phyloP scores from a whole-genome alignment of 140 eudicot genomes.

The Senecio squalidus region DNA sequence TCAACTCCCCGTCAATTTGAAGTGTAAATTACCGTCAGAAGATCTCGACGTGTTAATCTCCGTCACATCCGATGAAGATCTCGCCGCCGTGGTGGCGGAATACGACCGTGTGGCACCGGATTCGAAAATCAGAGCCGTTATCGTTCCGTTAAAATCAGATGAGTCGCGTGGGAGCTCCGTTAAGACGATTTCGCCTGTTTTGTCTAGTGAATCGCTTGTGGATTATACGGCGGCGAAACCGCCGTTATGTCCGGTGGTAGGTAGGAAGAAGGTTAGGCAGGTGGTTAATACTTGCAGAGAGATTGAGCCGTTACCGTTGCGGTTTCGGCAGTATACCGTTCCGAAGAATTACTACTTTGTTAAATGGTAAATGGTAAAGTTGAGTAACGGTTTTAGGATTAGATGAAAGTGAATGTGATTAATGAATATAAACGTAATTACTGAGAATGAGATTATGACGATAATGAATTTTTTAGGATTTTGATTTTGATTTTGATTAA shows the following conservation, averaged over 20 bases:
- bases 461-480: too few species aligned
- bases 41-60: conserved; percentile 69
- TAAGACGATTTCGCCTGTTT: conserved; percentile 50
- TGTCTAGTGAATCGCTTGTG: conserved; percentile 38
- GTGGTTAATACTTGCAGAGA: too few species aligned
- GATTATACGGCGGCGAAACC: conserved; percentile 22
- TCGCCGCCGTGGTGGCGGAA: conserved; percentile 47
- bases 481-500: too few species aligned
- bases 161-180: too few species aligned
- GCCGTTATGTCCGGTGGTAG: conserved; percentile 11
- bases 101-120: conserved; percentile 51
- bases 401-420: too few species aligned
- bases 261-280: background rate
- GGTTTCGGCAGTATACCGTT: too few species aligned
- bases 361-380: too few species aligned
- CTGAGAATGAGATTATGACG: too few species aligned
- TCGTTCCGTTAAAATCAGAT: conserved; percentile 34
- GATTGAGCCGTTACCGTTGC: too few species aligned
- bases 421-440: too few species aligned
- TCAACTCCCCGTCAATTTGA: conserved; percentile 47
- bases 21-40: conserved; percentile 63
- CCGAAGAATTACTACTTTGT: too few species aligned
- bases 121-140: conserved; percentile 57
- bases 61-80: conserved; percentile 55
- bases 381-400: too few species aligned